Base-by-base conservation (phyloP, 73 alveolate species). In the Tetrahymena borealis region DNA sequence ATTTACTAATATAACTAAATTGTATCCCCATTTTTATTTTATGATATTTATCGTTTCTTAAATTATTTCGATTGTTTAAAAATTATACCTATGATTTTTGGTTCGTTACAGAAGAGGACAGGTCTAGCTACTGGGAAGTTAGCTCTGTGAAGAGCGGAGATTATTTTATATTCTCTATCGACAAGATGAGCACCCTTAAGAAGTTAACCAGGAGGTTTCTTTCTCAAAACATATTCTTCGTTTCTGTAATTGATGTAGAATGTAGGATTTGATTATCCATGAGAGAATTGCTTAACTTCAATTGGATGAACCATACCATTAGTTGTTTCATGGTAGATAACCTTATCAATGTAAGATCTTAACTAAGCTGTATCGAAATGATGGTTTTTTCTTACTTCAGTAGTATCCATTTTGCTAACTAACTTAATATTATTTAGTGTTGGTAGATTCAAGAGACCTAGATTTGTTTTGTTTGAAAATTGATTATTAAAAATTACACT, bases 41-140 rank as follows among this genome's bases (percentile, higher is more conserved):
- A 2, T 20, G 31, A 60, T 7, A 41, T 41, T 2, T 31, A 12
- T 41, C 32, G 16, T 4, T 7, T 41, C 78, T 6, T 15, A 41
- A 41, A 18, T 7, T 18, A 18, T 41, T 18, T 18, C 20, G 1
- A 3, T 4, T 41, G 78, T 41, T 4, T 60, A 24, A 24, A 20
- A 24, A 60, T 60, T 20, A 0, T 60, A 60, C 85, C 95, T n/a
- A 93, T 90, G 13, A 93, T 35, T 32, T 37, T 32, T 8, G 93
- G 32, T 18, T 93, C 96, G 3, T 33, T 91, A 60, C 96, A 93
- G 9, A 42, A 36, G n/a, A 43, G 32, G 33, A 91, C 60, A 7
- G 94, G 96, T 40, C 90, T 93, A 9, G 96, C 79, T 39, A 93
- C 96, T 38, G 96, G 96, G 91, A 93, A 93, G 8, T 37, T 38